Base-by-base conservation (phyloP, 305 asterid species). In the Withania somnifera region DNA sequence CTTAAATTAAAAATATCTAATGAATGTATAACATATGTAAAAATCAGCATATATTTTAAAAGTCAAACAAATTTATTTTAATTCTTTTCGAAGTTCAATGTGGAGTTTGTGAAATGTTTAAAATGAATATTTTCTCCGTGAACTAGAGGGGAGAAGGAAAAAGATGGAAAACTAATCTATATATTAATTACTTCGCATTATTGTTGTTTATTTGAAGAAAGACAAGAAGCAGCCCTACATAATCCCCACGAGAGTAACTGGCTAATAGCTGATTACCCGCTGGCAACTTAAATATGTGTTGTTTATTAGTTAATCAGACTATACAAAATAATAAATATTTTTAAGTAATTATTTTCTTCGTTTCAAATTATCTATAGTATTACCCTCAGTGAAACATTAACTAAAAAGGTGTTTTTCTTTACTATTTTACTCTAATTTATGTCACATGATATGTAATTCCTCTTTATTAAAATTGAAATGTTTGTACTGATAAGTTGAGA, bases 141-240 rank as follows among this genome's bases (percentile, higher is more conserved):
- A 11, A 13, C 9, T 9, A 53, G 20, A 53, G 24, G 3, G 54
- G 17, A 14, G 0, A 50, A 50, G 0, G 11, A 24, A 11, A 26
- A 22, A 57, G 30, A 11, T 8, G 66, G 17, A 58, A 20, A 3
- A 24, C 24, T 20, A 42, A 42, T 42, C 11, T 42, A 10, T 42
- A 42, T 42, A 11, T 45, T 45, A 9, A 45, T 2, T 3, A 3
- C 1, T 45, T 9, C 3, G 19, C 5, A 26, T 60, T 26, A 38
- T n/a, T 56, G 4, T 67, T 20, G 53, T 19, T 11, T 40, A 20
- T 47, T 47, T 47, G 60, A 73, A 73, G 14, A 34, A 42, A 42
- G 52, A 42, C 13, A 66, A 80, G 78, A 58, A 58, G 15, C n/a
- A 57, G 42, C 17, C 54, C 81, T 84, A 58, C 82, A 60, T 80